These are phyloP conservation scores for Lasiosphaeria ovina DNA, from an alignment of 495 filamentous ascomycete species.

Conservation along the genomic window DNA sequence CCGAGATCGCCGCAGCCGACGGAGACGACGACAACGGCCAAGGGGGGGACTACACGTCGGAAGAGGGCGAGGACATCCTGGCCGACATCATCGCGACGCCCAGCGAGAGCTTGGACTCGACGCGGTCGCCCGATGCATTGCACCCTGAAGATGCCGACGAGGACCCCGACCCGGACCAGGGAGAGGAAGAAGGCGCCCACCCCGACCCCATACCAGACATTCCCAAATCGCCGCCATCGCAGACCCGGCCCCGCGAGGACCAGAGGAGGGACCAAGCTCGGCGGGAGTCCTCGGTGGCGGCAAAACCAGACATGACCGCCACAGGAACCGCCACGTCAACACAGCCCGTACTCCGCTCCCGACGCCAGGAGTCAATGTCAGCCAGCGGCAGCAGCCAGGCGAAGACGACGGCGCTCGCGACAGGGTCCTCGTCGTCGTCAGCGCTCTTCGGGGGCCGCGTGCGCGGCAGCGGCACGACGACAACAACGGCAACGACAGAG, in stretches of 20 bases:
- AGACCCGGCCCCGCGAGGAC: background rate
- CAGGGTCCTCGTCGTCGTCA: background rate
- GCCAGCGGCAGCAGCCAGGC: background rate
- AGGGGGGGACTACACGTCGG: slow-evolving; percentile 39
- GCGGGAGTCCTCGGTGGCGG: background rate
- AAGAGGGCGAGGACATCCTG: slow-evolving; percentile 53
- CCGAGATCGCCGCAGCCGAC: slow-evolving; percentile 50
- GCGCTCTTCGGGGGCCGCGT: slow-evolving; percentile 36
- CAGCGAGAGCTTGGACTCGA: slow-evolving; percentile 46
- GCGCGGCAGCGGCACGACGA: slow-evolving; percentile 9
- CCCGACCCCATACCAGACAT: background rate
- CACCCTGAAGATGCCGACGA: slow-evolving; percentile 16
- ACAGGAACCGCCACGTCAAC: slow-evolving; percentile 3
- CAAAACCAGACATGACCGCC: background rate
- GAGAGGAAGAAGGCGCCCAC: slow-evolving; percentile 6
- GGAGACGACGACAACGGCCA: slow-evolving; percentile 16
- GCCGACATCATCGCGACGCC: slow-evolving; percentile 47
- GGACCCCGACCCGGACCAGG: slow-evolving; percentile 17
- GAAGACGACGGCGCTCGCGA: background rate
- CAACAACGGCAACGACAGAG: slow-evolving; percentile 47
- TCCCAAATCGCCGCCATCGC: slow-evolving; percentile 13
- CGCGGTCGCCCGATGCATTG: slow-evolving; percentile 26
- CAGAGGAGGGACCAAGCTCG: background rate
- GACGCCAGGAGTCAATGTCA: background rate
- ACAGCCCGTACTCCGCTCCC: background rate